A percentile compares a stretch with the other conserved stretches of the same genome.
phyloP scores from a whole-genome alignment of 106 monocot species.

The Dendrobium nobile region DNA sequence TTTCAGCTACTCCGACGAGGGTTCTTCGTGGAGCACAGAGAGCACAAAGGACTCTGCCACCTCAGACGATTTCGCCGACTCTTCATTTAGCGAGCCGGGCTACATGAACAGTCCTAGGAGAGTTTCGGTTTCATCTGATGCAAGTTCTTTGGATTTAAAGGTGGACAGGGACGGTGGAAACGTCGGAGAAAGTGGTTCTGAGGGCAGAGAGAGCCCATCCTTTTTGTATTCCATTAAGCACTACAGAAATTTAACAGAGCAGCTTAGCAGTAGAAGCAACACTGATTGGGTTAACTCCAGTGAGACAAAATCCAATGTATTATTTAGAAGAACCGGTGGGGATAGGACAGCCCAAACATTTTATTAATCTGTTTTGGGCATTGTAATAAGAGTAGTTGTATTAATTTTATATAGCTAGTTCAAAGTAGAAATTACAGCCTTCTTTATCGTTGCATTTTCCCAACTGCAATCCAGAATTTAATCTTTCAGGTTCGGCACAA shows the following conservation, averaged over 20 bases:
- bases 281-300: not conserved
- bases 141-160: no score
- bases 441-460: no score
- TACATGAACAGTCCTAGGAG: not conserved
- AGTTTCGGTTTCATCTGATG: constrained; percentile 6
- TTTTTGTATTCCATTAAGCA: constrained; percentile 37
- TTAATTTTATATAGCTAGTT: not conserved
- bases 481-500: no score
- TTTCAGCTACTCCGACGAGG: constrained; percentile 41
- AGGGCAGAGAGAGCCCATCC: constrained; percentile 9
- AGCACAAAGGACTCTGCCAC: constrained; percentile 47
- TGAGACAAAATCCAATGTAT: constrained; percentile 7
- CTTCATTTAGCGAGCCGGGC: constrained; percentile 15
- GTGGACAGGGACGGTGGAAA: no score
- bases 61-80: constrained; percentile 32
- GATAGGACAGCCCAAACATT: constrained; percentile 13
- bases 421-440: no score
- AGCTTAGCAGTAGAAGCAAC: constrained; percentile 11
- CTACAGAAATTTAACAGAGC: constrained; percentile 29
- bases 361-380: constrained; percentile 9
- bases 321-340: constrained; percentile 13
- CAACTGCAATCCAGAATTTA: no score
- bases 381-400: constrained; percentile 1
- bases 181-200: not conserved
- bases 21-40: constrained; percentile 47